These are phyloP conservation scores for Beverwykella pulmonaria DNA, from an alignment of 495 filamentous ascomycete genomes.

Conservation along the genomic window DNA sequence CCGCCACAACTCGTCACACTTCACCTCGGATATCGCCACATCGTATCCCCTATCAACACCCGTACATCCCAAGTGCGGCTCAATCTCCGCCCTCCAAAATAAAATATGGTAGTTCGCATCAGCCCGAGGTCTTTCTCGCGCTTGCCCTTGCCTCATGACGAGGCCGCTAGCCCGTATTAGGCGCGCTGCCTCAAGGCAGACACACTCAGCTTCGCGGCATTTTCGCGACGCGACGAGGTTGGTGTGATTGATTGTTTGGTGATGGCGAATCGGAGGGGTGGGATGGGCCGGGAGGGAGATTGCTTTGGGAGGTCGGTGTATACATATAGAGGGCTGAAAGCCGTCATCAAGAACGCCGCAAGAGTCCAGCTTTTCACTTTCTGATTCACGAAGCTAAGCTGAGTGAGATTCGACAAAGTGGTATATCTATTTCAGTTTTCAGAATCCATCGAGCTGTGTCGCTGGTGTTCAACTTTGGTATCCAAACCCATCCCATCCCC, in stretches of 20 bases:
- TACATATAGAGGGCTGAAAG: background rate
- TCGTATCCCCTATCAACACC: background rate
- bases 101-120: background rate
- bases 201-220: slow-evolving; percentile 1
- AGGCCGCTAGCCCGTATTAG: background rate
- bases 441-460: background rate
- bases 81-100: no score
- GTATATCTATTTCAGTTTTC: no score
- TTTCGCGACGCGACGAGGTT: background rate
- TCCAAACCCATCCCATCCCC: background rate
- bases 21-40: background rate
- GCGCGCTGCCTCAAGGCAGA: slow-evolving; percentile 6
- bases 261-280: slow-evolving; percentile 12
- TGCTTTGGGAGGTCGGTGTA: no score
- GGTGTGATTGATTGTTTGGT: background rate
- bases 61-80: background rate
- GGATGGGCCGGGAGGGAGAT: background rate
- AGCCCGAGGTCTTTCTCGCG: no score
- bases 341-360: background rate
- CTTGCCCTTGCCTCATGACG: background rate
- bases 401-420: no score
- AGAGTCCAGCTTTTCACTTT: no score
- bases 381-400: no score
- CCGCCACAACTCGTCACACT: background rate
- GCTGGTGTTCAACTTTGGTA: slow-evolving; percentile 4